phyloP scores from a whole-genome alignment of 2,329 filamentous ascomycete species.

The Stachybotrys chlorohalonatus region DNA sequence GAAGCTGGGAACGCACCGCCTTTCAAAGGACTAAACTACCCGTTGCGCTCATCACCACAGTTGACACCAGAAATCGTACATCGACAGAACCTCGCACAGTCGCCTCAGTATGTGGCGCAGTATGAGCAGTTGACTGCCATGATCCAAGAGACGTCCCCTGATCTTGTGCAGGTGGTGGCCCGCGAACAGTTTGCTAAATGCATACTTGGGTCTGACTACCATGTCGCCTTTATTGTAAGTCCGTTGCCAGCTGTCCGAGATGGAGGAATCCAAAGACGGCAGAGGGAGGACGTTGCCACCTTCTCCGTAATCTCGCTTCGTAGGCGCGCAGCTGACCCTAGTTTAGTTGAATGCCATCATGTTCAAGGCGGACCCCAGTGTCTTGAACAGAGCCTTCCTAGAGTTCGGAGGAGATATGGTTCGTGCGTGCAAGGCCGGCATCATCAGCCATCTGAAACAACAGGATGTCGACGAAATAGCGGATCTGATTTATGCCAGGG shows the following conservation, averaged over 20 bases:
- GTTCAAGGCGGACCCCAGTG: slow-evolving; percentile 28
- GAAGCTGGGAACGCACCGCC: too few relatives aligned
- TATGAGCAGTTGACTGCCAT: slow-evolving; percentile 15
- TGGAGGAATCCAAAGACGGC: too few relatives aligned
- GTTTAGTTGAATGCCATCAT: slow-evolving; percentile 39
- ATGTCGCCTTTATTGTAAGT: slow-evolving; percentile 44
- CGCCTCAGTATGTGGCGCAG: slow-evolving; percentile 5
- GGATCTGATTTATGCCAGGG: slow-evolving; percentile 33
- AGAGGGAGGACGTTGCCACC: too few relatives aligned
- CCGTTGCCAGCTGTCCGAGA: too few relatives aligned
- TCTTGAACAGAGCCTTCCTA: slow-evolving; percentile 28
- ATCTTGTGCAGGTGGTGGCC: slow-evolving; percentile 37
- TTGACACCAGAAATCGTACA: too few relatives aligned
- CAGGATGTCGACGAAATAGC: slow-evolving; percentile 36
- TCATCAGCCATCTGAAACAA: slow-evolving; percentile 29
- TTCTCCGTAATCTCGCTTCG: neutral
- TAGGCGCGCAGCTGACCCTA: too few relatives aligned
- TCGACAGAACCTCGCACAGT: neutral
- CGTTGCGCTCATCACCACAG: too few relatives aligned
- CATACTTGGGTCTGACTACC: slow-evolving; percentile 40
- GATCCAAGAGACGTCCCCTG: slow-evolving; percentile 30
- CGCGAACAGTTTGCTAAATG: slow-evolving; percentile 43
- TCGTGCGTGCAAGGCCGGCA: slow-evolving; percentile 26
- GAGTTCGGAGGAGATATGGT: slow-evolving; percentile 39
- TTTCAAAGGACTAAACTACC: too few relatives aligned